Base-by-base conservation (phyloP, 1,284 basidiomycete genomes). In the Ustilago nuda region DNA sequence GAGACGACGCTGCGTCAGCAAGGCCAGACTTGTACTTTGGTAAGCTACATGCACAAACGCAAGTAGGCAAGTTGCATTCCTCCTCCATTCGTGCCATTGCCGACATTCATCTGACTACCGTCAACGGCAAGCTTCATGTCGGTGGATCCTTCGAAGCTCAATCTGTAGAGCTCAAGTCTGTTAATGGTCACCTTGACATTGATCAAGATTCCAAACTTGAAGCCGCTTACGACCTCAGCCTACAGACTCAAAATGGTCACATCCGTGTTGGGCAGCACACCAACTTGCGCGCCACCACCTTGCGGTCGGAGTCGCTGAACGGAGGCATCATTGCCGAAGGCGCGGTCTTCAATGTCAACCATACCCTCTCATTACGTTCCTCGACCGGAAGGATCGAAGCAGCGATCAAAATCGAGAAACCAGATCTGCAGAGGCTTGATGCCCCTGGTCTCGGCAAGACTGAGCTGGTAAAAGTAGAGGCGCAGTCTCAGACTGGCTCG, bases 261-360 rank as follows among this genome's bases (percentile, higher is more conserved):
- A 79, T 81, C 27, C 55, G 63, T 15, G 46, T 79, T 3, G 77
- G 65, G 7, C 61, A 70, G 61, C 53, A 67, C 43, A 57, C 74
- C 30, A 66, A 50, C 51, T 41, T 76, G 8, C 66, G 70, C 19
- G 74, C 66, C 6, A 76, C 74, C 51, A 69, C 74, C 19, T 17
- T 70, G 53, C 74, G 66, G 4, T 63, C 71, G 8, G 70, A 71
- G 19, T 70, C 75, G 15, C 65, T 66, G 57, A 72, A 71, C 56
- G 75, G 75, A 45, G 64, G 66, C 53, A 71, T 77, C 58, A 63
- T 70, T 17, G 75, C 64, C 19, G 56, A 70, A 23, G 62, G 64
- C 43, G 75, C 70, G 15, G 53, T 69, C 13, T 69, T 73, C 67
- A 63, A 74, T 32, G 79, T 72, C 19, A 82, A 82, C 39, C 68